A percentile compares a stretch with the other conserved stretches of the same genome.
Conservation (phyloP, 2,329 filamentous ascomycete genomes). For the Sarocladiaceae sp. region DNA sequence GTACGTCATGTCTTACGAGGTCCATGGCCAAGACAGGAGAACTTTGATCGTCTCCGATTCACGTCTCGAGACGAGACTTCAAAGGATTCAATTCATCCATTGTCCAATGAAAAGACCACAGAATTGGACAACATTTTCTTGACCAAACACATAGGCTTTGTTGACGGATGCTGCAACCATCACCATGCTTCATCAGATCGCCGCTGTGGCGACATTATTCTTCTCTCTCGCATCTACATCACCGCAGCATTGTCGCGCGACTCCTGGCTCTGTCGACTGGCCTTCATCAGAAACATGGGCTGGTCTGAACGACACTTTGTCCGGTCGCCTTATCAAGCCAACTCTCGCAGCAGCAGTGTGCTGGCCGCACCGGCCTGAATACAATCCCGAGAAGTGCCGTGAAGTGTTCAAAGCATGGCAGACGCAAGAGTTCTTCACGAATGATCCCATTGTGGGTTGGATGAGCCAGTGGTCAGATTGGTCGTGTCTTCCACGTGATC, state of each 20-base stretch:
- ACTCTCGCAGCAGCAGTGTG: slow-evolving; percentile 30
- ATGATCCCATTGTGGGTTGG: slow-evolving; percentile 25
- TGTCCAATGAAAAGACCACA: too few relatives aligned
- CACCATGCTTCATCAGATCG: too few relatives aligned
- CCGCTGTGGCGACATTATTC: too few relatives aligned
- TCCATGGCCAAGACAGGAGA: too few relatives aligned
- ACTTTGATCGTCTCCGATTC: too few relatives aligned
- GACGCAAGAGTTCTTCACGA: slow-evolving; percentile 21
- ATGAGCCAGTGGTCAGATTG: slow-evolving; percentile 41
- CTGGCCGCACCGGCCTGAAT: slow-evolving; percentile 20
- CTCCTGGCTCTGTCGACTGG: slow-evolving; percentile 39
- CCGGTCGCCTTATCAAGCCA: slow-evolving; percentile 27
- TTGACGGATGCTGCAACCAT: too few relatives aligned
- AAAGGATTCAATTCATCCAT: too few relatives aligned
- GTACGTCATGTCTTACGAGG: too few relatives aligned
- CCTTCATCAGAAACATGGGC: slow-evolving; percentile 39
- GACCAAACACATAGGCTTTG: too few relatives aligned
- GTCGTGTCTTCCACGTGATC: slow-evolving; percentile 39
- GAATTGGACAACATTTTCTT: too few relatives aligned
- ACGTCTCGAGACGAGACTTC: too few relatives aligned
- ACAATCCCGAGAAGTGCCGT: slow-evolving; percentile 23
- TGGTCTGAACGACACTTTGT: slow-evolving; percentile 36
- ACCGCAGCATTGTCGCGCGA: slow-evolving; percentile 35
- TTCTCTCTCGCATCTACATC: too few relatives aligned
- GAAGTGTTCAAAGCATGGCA: slow-evolving; percentile 18